phyloP scores from a whole-genome alignment of 2,329 filamentous ascomycete genomes.

The Exserohilum turcica region DNA sequence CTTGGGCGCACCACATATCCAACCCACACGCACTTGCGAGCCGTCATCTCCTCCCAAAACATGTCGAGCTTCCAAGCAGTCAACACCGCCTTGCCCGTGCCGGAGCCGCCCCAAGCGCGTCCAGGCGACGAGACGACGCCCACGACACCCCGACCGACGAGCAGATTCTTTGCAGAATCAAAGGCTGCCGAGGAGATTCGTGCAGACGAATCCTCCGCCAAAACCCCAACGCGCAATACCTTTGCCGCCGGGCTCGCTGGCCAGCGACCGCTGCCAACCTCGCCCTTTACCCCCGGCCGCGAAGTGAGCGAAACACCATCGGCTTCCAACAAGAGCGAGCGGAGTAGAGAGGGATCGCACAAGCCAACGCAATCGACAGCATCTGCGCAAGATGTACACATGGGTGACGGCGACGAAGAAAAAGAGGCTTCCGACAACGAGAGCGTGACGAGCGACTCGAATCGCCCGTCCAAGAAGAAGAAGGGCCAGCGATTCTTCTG shows the following conservation, averaged over 20 bases:
- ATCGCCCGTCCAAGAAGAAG: conserved; percentile 87
- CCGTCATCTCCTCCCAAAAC: conserved; percentile 15
- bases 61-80: conserved; percentile 67
- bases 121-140: conserved; percentile 61
- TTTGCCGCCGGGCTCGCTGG: conserved; percentile 53
- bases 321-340: conserved; percentile 43
- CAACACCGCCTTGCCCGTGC: conserved; percentile 59
- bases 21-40: conserved; percentile 10
- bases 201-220: conserved; percentile 52
- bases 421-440: conserved; percentile 56
- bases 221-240: conserved; percentile 67
- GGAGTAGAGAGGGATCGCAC: conserved; percentile 64
- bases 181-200: conserved; percentile 41
- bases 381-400: conserved; percentile 73
- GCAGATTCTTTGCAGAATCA: conserved; percentile 49
- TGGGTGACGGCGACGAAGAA: conserved; percentile 73
- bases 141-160: conserved; percentile 59
- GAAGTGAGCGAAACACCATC: conserved; percentile 49
- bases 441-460: conserved; percentile 61
- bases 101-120: conserved; percentile 49
- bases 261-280: conserved; percentile 54
- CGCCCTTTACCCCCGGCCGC: conserved; percentile 53
- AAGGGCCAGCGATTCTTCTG: conserved; percentile 97
- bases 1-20: conserved; percentile 16
- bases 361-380: conserved; percentile 64